phyloP scores from a whole-genome alignment of 192 early-diverging fungal genomes.

The Chytriomyces sp. region DNA sequence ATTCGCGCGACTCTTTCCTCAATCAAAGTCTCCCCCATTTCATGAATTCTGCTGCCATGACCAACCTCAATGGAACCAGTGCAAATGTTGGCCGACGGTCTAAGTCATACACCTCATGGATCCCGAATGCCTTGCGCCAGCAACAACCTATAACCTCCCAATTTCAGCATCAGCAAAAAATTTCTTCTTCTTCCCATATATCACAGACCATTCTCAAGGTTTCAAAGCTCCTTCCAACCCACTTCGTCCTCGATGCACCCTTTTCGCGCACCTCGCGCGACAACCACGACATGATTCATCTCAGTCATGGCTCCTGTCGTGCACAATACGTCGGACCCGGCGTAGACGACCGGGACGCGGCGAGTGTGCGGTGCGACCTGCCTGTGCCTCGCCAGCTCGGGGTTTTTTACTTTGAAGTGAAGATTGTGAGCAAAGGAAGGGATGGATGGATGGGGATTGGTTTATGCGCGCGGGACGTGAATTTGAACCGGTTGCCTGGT shows the following conservation, averaged over 20 bases:
- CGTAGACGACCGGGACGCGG: conserved; percentile 75
- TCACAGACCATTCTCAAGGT: background rate
- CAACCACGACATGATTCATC: background rate
- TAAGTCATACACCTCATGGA: background rate
- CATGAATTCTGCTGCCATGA: background rate
- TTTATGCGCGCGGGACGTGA: conserved; percentile 60
- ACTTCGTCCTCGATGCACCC: background rate
- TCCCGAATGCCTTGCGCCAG: background rate
- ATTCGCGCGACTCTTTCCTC: no score
- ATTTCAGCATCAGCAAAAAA: background rate
- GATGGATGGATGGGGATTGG: conserved; percentile 92
- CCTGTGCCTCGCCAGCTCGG: conserved; percentile 69
- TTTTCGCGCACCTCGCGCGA: background rate
- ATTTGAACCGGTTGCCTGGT: conserved; percentile 80
- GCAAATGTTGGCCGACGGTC: background rate
- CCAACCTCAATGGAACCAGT: background rate
- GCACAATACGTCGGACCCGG: conserved; percentile 41
- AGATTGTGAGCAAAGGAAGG: conserved; percentile 81
- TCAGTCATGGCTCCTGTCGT: background rate
- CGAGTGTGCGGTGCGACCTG: conserved; percentile 74
- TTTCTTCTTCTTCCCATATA: background rate
- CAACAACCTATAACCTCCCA: background rate
- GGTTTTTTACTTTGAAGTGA: conserved; percentile 91
- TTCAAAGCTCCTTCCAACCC: background rate
- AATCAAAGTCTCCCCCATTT: no score